Conservation (phyloP, 331 rosid genomes). For the Quercus lobata region DNA sequence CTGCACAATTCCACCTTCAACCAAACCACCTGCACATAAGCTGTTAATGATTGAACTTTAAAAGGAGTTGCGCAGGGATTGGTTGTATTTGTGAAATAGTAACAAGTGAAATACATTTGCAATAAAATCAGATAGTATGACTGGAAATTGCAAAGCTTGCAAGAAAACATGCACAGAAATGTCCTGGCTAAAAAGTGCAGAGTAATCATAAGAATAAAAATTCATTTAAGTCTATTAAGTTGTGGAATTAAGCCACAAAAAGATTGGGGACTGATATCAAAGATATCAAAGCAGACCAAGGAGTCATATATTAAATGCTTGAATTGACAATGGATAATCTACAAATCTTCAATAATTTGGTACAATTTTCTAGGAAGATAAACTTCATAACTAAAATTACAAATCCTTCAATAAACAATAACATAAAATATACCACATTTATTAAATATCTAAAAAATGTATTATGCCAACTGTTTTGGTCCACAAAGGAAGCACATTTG, state of each 20-base stretch:
- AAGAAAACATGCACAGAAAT: constrained; percentile 2
- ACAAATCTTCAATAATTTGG: neutral
- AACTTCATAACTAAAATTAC: neutral
- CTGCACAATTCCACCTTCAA: constrained; percentile 89
- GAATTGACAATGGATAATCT: neutral
- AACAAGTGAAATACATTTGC: neutral
- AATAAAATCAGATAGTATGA: constrained; percentile 12
- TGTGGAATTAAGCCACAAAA: constrained; percentile 12
- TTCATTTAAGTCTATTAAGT: neutral
- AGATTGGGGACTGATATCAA: neutral
- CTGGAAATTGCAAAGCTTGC: constrained; percentile 7
- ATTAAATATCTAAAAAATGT: neutral
- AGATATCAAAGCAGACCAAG: neutral
- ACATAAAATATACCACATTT: neutral
- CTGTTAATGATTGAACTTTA: constrained; percentile 38
- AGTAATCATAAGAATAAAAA: constrained; percentile 4
- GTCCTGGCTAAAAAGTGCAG: constrained; percentile 4
- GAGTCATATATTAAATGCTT: neutral
- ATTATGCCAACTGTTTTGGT: neutral
- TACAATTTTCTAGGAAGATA: neutral
- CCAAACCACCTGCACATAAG: constrained; percentile 78
- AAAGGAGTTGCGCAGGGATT: constrained; percentile 15
- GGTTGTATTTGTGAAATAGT: constrained; percentile 6
- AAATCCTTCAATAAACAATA: neutral
- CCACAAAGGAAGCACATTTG: neutral